phyloP scores from a whole-genome alignment of 768 basidiomycete species.

The Gautieria morchelliformis region DNA sequence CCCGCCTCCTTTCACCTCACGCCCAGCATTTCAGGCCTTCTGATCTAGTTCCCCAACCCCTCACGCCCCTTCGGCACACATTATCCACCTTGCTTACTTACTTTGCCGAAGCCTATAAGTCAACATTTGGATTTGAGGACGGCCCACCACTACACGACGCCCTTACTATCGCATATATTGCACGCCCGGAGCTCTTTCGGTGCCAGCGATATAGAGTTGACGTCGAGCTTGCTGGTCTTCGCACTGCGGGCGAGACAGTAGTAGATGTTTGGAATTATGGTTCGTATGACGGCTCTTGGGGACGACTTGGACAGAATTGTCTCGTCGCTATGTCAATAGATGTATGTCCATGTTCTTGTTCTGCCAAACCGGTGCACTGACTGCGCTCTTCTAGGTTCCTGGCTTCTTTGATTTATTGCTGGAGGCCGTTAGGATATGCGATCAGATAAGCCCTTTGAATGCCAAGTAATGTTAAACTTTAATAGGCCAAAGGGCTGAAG shows the following conservation, averaged over 20 bases:
- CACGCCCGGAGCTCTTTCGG: conserved; percentile 56
- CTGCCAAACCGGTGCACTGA: conserved; percentile 4
- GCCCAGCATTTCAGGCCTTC: conserved; percentile 18
- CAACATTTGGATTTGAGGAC: conserved; percentile 70
- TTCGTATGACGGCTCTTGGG: conserved; percentile 52
- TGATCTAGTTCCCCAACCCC: conserved; percentile 15
- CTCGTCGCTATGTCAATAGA: conserved; percentile 57
- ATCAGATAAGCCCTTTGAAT: conserved; percentile 54
- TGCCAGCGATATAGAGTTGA: conserved; percentile 67
- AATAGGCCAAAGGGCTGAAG: neutral
- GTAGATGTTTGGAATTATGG: conserved; percentile 68
- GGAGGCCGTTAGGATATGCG: conserved; percentile 48
- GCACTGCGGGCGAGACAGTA: conserved; percentile 68
- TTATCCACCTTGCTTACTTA: conserved; percentile 66
- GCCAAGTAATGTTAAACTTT: neutral
- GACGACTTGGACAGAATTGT: conserved; percentile 65
- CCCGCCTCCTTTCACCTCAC: conserved; percentile 37
- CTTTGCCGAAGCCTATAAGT: conserved; percentile 64
- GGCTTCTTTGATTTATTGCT: conserved; percentile 60
- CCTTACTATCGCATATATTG: conserved; percentile 69
- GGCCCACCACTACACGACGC: conserved; percentile 88
- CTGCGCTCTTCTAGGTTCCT: conserved; percentile 34
- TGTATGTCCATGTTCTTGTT: conserved; percentile 32
- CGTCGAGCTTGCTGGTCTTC: conserved; percentile 60
- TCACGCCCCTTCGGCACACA: conserved; percentile 52